Percentiles rank a stretch among this genome's conserved stretches.
phyloP scores from a whole-genome alignment of 495 filamentous ascomycete species.

The Lentithecium fluviatile region DNA sequence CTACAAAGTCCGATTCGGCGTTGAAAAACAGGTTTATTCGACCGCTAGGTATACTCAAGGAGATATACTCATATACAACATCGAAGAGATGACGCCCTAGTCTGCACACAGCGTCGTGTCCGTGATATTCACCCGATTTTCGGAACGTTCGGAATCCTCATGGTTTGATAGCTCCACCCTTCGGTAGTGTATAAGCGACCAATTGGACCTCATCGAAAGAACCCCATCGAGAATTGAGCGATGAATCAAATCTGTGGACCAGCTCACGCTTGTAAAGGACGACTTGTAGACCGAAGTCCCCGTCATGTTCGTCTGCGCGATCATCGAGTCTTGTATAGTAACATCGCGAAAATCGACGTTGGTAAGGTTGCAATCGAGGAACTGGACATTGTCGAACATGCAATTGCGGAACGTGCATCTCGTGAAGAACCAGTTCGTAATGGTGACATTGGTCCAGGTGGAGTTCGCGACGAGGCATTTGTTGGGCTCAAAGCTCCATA shows the following conservation, averaged over 20 bases:
- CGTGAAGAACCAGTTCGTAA: background rate
- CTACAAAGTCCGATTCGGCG: no score
- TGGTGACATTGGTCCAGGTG: background rate
- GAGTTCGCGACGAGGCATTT: constrained; percentile 5
- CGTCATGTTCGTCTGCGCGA: background rate
- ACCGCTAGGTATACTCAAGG: no score
- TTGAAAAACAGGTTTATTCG: no score
- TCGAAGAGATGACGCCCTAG: no score
- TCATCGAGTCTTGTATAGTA: background rate
- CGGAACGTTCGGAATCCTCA: background rate
- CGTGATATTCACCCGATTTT: background rate
- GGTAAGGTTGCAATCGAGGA: background rate
- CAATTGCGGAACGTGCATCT: constrained; percentile 4
- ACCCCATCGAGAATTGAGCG: background rate
- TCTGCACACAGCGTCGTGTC: no score
- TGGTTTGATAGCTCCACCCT: background rate
- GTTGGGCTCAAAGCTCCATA: background rate
- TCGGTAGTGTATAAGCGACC: background rate
- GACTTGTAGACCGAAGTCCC: background rate
- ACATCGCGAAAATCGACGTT: background rate
- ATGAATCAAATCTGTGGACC: background rate
- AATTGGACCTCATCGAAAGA: background rate
- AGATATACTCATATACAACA: no score
- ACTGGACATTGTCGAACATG: background rate
- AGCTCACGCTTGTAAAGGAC: background rate